A percentile compares a stretch with the other conserved stretches of the same genome.
These are phyloP conservation scores for Pueraria montana DNA, from an alignment of 306 rosid species.

Conservation along the genomic window DNA sequence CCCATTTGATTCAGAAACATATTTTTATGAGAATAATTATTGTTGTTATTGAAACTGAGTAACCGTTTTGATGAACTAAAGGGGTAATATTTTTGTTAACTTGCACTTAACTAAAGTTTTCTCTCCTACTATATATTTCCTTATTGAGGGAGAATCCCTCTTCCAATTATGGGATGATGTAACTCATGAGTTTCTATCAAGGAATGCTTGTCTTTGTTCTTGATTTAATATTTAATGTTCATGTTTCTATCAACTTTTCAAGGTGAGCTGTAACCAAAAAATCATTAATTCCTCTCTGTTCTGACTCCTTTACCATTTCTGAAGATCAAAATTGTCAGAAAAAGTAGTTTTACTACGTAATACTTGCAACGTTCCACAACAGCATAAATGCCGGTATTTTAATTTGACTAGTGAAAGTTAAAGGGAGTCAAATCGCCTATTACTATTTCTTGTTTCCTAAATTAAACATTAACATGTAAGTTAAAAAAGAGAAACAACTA, in stretches of 20 bases:
- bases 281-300: not conserved
- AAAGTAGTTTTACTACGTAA: not conserved
- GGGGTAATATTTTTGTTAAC: conserved; percentile 64
- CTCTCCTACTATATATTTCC: not conserved
- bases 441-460: not conserved
- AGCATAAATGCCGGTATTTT: not conserved
- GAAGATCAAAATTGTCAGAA: not conserved
- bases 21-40: not conserved
- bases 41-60: conserved; percentile 28
- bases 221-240: conserved; percentile 42
- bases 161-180: conserved; percentile 51
- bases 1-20: conserved; percentile 42
- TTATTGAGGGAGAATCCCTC: conserved; percentile 59
- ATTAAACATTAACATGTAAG: not conserved
- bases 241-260: conserved; percentile 20
- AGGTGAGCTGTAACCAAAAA: not conserved
- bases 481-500: not conserved
- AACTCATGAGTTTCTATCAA: conserved; percentile 47
- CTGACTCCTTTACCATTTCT: not conserved
- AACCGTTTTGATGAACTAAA: conserved; percentile 43
- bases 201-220: conserved; percentile 41
- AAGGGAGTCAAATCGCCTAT: not conserved
- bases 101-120: conserved; percentile 52
- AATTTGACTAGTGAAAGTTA: conserved; percentile 5
- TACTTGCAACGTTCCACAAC: not conserved